Base-by-base conservation (phyloP, 495 filamentous ascomycete genomes). In the Cenococcum geophilum region DNA sequence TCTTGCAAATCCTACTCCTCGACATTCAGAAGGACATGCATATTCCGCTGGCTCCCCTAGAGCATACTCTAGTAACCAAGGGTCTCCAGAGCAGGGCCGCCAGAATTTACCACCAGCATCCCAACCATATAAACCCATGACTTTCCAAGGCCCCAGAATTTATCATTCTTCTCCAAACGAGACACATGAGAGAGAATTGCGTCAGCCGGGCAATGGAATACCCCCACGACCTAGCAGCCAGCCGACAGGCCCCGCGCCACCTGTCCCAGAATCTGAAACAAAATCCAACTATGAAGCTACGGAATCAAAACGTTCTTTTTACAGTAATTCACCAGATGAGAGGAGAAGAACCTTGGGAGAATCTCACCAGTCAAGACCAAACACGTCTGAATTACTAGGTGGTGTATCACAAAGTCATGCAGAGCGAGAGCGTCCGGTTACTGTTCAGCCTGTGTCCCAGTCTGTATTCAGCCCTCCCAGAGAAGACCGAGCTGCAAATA, bases 161-260 rank as follows among this genome's bases (percentile, higher is more conserved):
- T 68, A 66, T 59, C 57, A 64, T 6, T 40, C 68, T 4, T 57
- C 68, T 4, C 63, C 58, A n/a, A 62, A 47, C 37, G 63, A 71
- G 11, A 45, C 55, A 9, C 62, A 64, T 20, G 34, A 50, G 9
- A 35, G 62, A 43, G 62, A 64, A 47, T 45, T 54, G 20, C 61
- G 66, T n/a, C 61, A 61, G 36, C 23, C 60, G 1, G 18, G 51
- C 40, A 21, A 43, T 22, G 56, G 42, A 22, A 50, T 65, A 3
- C 68, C 70, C 16, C 66, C 70, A 18, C 65, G 70, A 12, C 70
- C 70, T 57, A 71, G 63, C 48, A 70, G 70, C 52, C 66, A 72
- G 58, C 68, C 68, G 4, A 52, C 25, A 9, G 61, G 54, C 4
- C 66, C 43, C 20, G 59, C 59, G 20, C 55, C 48, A n/a, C 53